Base-by-base conservation (phyloP, 345 rosid species). In the Capsella bursapastoris region DNA sequence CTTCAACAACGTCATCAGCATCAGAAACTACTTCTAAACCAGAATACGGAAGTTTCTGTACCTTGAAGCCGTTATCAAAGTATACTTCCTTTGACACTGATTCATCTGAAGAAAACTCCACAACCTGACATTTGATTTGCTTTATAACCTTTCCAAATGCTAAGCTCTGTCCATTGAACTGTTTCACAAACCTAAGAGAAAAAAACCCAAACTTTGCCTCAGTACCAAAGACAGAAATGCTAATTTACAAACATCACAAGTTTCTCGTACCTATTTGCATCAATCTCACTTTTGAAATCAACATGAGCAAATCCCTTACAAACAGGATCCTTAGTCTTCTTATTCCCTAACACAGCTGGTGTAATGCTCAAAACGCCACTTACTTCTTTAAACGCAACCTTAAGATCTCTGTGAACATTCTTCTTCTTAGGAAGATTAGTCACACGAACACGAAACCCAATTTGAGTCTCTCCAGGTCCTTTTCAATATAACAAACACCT, bases 381-480 rank as follows among this genome's bases (percentile, higher is more conserved):
- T 27, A 86, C 84, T 35, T 79, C 95, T 75, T 85, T 70, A 63
- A 89, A 94, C 55, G 95, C 91, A 66, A 62, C 72, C 75, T 84
- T 81, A 57, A 94, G 83, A 87, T 94, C 97, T 74, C 96, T 85
- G 27, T 86, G 88, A 66, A 94, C 75, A 51, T 91, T 94, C 90
- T 84, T 94, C 82, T 94, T 94, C 96, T 84, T 94, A 1, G 98
- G 98, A 64, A 94, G 91, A 82, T 89, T 86, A 12, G 52, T 28
- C 50, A 91, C 75, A 41, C 81, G 86, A 34, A 94, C 95, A 64
- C 86, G 86, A 34, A 84, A 60, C 37, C 91, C 86, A 66, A 66
- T 78, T 16, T 83, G 80, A 73, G 72, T 68, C 32, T 52, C 87
- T 78, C 81, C 86, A 57, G 57, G 5, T 50, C 51, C 88, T 86